phyloP scores from a whole-genome alignment of 2,329 filamentous ascomycete genomes.

The Pseudopyricularia cyperi region DNA sequence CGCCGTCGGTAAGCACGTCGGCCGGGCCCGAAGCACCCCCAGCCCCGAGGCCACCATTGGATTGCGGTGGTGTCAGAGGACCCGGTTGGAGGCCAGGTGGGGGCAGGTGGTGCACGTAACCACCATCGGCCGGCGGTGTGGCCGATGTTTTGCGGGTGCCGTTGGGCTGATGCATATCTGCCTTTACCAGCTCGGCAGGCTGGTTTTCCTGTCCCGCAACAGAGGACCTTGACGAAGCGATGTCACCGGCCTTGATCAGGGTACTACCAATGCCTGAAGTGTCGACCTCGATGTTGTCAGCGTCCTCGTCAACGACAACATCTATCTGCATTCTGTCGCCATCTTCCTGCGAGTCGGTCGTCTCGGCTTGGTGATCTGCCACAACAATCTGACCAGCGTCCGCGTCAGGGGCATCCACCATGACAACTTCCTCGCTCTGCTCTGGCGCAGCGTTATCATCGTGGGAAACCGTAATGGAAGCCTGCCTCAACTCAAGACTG shows the following conservation, averaged over 20 bases:
- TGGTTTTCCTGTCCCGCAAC: conserved; percentile 15
- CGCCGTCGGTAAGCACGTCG: conserved; percentile 55
- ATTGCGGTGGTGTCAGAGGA: conserved; percentile 56
- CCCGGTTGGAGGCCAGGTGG: conserved; percentile 17
- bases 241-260: conserved; percentile 13
- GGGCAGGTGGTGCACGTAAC: conserved; percentile 22
- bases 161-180: conserved; percentile 13
- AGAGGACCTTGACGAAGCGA: conserved; percentile 16
- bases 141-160: conserved; percentile 17
- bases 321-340: conserved; percentile 14
- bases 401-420: conserved; percentile 30
- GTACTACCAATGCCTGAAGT: conserved; percentile 17
- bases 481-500: conserved; percentile 44
- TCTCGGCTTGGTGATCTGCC: conserved; percentile 12
- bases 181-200: conserved; percentile 10
- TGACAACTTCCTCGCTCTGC: conserved; percentile 31
- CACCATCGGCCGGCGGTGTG: conserved; percentile 35
- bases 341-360: conserved; percentile 6
- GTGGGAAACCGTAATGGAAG: conserved; percentile 17
- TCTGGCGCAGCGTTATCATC: conserved; percentile 22
- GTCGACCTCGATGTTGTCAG: conserved; percentile 31
- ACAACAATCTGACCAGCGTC: conserved; percentile 34
- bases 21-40: conserved; percentile 21
- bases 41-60: conserved; percentile 41
- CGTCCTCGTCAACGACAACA: conserved; percentile 4